Evolutionary conservation across 2,329 filamentous ascomycete genomes (phyloP), one percentile per base, ranked within the genome.

Genomic region (Coleophoma eucalyptorum): DNA sequence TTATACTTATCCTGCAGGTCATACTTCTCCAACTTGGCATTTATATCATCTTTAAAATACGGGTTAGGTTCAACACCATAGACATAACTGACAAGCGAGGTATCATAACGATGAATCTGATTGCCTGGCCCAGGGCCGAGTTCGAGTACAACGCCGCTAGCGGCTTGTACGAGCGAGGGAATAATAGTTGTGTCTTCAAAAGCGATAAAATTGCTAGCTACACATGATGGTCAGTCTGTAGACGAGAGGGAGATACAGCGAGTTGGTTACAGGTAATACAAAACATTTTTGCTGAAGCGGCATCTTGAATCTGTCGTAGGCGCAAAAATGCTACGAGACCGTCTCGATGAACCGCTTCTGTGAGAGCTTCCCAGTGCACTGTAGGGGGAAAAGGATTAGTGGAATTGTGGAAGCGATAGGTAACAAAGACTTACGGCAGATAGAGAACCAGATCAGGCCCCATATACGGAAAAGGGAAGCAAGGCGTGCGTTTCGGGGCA

Each of bases 51-150:
- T 43, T 57, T 52, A 42, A 68, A 72, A 40, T 61, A 49, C 2
- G 55, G 50, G 56, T 75, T 76, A 11, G 68, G 68, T 49, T 76
- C 73, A 43, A 76, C 59, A 34, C 65, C 72, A 52, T 72, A 72
- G 15, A 74, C 46, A 20, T 55, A 58, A 1, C 62, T 58, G 16
- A 76, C 56, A 16, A 57, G 55, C 16, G 57, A 55, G 7, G 56
- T 16, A 55, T 70, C 62, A 53, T 65, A 74, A 32, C 67, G 65
- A 19, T 65, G 64, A 12, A 75, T 65, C 54, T 75, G 72, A 53
- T 72, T 75, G 31, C 73, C 74, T 41, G 66, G 54, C 3, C 72
- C 72, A 4, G 73, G 71, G 18, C 73, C 73, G 1, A 75, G 63
- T 52, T 77, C 74, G 33, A 76, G 67, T 43, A 75, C 60, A 6